phyloP scores from a whole-genome alignment of 495 filamentous ascomycete genomes.

The Cercophora newfieldiana region DNA sequence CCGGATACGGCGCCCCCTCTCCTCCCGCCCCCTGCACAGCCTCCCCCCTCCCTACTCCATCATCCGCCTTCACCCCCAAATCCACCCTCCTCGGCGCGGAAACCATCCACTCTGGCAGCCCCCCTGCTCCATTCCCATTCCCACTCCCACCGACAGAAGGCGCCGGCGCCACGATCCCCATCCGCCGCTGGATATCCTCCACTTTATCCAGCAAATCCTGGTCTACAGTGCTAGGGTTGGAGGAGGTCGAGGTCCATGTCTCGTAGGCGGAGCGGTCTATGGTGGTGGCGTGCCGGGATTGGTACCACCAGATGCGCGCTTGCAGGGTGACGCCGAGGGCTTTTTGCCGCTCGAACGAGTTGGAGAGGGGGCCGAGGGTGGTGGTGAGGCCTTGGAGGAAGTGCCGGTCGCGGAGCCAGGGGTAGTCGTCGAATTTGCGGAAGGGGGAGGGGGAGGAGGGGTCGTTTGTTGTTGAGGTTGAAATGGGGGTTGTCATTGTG shows the following conservation, averaged over 20 bases:
- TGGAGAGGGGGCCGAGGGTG: slow-evolving; percentile 30
- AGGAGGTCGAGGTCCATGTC: slow-evolving; percentile 31
- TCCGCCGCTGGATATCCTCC: slow-evolving; percentile 29
- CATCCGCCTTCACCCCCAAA: slow-evolving; percentile 37
- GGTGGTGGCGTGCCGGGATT: slow-evolving; percentile 34
- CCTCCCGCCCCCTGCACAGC: slow-evolving; percentile 29
- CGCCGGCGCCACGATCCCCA: slow-evolving; percentile 16
- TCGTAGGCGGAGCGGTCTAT: slow-evolving; percentile 42
- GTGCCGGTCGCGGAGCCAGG: slow-evolving; percentile 26
- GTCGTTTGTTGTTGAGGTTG: neutral
- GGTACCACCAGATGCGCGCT: slow-evolving; percentile 48
- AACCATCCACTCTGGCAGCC: slow-evolving; percentile 46
- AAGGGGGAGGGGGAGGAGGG: slow-evolving; percentile 15
- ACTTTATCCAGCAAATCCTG: slow-evolving; percentile 28
- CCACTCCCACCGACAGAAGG: too few relatives aligned
- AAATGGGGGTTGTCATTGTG: neutral
- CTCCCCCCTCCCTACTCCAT: slow-evolving; percentile 18
- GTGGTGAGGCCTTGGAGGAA: slow-evolving; percentile 36
- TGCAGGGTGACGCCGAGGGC: slow-evolving; percentile 39
- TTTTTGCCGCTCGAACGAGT: slow-evolving; percentile 25
- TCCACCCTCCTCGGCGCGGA: slow-evolving; percentile 44
- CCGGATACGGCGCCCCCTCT: slow-evolving; percentile 66
- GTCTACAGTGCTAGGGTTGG: slow-evolving; percentile 20
- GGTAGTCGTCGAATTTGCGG: slow-evolving; percentile 26
- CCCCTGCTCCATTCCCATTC: neutral